These are phyloP conservation scores for Cercospora sp. DNA, from an alignment of 2,329 filamentous ascomycete genomes.

Conservation along the genomic window DNA sequence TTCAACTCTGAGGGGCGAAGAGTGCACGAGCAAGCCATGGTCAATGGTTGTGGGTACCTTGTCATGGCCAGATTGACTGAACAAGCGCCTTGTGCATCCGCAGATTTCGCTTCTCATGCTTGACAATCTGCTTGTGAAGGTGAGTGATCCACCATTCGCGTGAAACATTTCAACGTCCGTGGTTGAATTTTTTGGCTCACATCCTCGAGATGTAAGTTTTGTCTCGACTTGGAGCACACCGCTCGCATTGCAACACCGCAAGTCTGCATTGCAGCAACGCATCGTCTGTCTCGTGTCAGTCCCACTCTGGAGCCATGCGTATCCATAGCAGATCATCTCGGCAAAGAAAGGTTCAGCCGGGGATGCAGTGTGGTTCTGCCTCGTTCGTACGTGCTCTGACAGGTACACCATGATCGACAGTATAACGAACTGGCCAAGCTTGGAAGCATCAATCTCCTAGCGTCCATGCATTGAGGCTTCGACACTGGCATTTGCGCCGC, in stretches of 20 bases:
- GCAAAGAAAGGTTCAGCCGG: not conserved
- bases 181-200: too few relatives aligned
- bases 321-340: conserved; percentile 19
- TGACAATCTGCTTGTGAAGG: not conserved
- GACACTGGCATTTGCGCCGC: not conserved
- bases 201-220: not conserved
- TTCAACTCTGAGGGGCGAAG: conserved; percentile 18
- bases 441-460: conserved; percentile 10
- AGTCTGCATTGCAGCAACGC: not conserved
- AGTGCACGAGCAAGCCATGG: conserved; percentile 10
- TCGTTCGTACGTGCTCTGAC: not conserved
- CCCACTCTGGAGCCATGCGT: conserved; percentile 2
- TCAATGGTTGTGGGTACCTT: not conserved
- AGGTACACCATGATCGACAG: conserved; percentile 2
- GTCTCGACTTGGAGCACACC: not conserved
- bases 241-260: not conserved
- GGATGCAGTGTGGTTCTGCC: not conserved
- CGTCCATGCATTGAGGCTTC: not conserved
- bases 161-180: not conserved
- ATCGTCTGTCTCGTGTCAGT: not conserved
- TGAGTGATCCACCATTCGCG: not conserved
- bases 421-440: not conserved
- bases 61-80: conserved; percentile 7
- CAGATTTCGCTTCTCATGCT: conserved; percentile 1
- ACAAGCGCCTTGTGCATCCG: not conserved